Evolutionary conservation across 2,329 filamentous ascomycete species (phyloP), one percentile per base, ranked within the genome.

Genomic region (Clathrospora elynae): DNA sequence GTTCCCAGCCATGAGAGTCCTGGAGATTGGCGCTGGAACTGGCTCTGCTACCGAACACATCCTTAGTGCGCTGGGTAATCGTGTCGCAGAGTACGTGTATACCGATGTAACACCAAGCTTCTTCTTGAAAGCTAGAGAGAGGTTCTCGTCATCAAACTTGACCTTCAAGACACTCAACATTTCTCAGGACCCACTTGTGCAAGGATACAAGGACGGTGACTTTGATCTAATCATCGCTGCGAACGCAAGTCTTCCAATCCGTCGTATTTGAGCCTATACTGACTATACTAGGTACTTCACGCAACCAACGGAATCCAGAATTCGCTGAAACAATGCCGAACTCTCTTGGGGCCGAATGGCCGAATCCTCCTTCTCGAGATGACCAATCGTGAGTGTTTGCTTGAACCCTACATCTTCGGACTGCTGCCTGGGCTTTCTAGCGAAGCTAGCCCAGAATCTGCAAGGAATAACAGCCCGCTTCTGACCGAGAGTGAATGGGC

Each of bases 171-270:
- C 25, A 4, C 29, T 60, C 0, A 48, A 60, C 31, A 49, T 57
- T 6, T 12, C 10, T 1, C 14, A 37, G 12, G 34, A 53, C n/a
- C 32, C 35, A 4, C 9, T 11, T 0, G 43, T 49, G 2, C 54
- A 60, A 26, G 47, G 47, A 1, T 60, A 51, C 24, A 31, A 42
- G 4, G 46, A 34, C 10, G 8, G 17, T 2, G n/a, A 40, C 3
- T 58, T 36, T 13, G 57, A 60, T 40, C 33, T 60, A 2, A 46
- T 60, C 19, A 20, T 60, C 6, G 52, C 53, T 0, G 26, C 33
- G 1, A 49, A 48, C 29, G 29, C 7, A 9, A 18, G 28, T 18
- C 14, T 31, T 9, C n/a, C n/a, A n/a, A n/a, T n/a, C n/a, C 24
- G 24, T 12, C 24, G 4, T 4, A 9, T 26, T 13, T 4, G 6